These are phyloP conservation scores for Penicillium corylophilum DNA, from an alignment of 2,329 filamentous ascomycete genomes.

Conservation along the genomic window DNA sequence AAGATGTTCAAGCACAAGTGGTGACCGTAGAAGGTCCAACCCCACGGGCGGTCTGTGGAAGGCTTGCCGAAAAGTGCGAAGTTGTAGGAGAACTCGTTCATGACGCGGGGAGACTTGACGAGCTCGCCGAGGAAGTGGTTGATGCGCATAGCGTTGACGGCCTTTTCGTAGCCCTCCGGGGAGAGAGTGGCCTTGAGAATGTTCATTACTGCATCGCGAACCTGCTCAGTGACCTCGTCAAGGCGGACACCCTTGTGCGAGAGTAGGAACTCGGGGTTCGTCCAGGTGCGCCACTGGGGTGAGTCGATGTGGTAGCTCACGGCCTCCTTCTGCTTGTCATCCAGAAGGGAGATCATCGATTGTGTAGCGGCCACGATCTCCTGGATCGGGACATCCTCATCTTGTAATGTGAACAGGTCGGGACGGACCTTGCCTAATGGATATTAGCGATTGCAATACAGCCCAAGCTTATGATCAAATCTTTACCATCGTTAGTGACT, in stretches of 20 bases:
- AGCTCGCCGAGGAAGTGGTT: constrained; percentile 74
- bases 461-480: neutral
- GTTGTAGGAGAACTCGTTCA: constrained; percentile 77
- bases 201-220: constrained; percentile 53
- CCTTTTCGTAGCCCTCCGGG: constrained; percentile 69
- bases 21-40: constrained; percentile 74
- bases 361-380: constrained; percentile 56
- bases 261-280: constrained; percentile 72
- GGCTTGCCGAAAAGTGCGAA: constrained; percentile 68
- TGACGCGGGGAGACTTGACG: constrained; percentile 59
- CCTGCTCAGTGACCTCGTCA: constrained; percentile 55
- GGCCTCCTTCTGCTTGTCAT: constrained; percentile 49
- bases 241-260: constrained; percentile 68
- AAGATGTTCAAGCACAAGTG: constrained; percentile 74
- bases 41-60: constrained; percentile 62
- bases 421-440: constrained; percentile 50
- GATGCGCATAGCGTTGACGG: constrained; percentile 67
- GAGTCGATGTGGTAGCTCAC: constrained; percentile 65
- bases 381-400: constrained; percentile 63
- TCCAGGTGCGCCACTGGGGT: constrained; percentile 69
- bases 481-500: constrained; percentile 64
- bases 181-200: constrained; percentile 62
- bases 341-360: constrained; percentile 48
- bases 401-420: constrained; percentile 58
- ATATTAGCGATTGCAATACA: constrained; percentile 1